Conservation (phyloP, 768 basidiomycete genomes). For the Lyophyllum decastes region DNA sequence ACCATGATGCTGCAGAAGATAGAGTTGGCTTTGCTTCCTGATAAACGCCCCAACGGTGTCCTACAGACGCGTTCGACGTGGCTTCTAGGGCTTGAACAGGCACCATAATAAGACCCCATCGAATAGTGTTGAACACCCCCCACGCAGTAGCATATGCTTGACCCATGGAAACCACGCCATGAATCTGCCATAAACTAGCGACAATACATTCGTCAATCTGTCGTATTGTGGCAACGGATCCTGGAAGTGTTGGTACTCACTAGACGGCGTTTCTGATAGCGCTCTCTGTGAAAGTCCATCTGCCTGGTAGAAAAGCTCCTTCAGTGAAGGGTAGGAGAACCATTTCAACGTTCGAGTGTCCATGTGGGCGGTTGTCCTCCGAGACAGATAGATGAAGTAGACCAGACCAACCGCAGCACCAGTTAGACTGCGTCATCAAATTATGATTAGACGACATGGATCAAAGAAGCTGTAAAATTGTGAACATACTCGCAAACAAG, state of each 20-base stretch:
- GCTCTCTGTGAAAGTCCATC: constrained; percentile 22
- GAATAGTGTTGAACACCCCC: constrained; percentile 26
- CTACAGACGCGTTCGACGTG: constrained; percentile 24
- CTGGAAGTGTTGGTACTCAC: background rate
- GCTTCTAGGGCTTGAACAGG: constrained; percentile 21
- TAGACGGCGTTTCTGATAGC: constrained; percentile 22
- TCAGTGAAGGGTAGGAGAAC: constrained; percentile 10
- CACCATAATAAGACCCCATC: constrained; percentile 28
- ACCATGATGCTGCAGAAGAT: constrained; percentile 3
- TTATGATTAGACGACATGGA: background rate
- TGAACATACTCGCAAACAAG: constrained; percentile 19
- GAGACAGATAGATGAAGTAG: constrained; percentile 17
- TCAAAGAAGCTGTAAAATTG: background rate
- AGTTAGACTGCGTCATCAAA: background rate
- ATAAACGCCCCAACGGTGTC: constrained; percentile 22
- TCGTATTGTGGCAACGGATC: too few relatives aligned
- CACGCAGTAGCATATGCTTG: constrained; percentile 26
- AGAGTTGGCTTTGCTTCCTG: constrained; percentile 1
- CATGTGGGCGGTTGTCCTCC: constrained; percentile 1
- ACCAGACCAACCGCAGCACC: constrained; percentile 8
- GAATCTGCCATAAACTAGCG: constrained; percentile 21
- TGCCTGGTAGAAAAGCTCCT: constrained; percentile 15
- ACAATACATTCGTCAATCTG: too few relatives aligned
- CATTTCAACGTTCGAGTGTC: constrained; percentile 8
- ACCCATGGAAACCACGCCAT: constrained; percentile 24